phyloP scores from a whole-genome alignment of 768 basidiomycete genomes.

The Lactifluus pinguis region DNA sequence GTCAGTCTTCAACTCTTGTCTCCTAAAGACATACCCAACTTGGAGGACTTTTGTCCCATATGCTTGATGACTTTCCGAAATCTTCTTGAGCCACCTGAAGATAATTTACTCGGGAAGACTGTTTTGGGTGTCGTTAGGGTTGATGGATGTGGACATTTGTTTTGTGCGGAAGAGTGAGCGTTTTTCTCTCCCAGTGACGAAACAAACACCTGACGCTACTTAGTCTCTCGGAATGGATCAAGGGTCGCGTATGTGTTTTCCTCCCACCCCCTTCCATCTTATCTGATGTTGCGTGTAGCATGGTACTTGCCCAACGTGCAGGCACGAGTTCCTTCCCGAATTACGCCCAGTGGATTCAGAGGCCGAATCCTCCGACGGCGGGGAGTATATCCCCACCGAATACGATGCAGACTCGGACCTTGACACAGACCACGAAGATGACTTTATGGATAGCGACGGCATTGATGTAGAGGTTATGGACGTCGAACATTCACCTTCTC shows the following conservation, averaged over 20 bases:
- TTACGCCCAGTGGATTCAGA: constrained; percentile 43
- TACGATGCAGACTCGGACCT: constrained; percentile 35
- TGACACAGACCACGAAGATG: constrained; percentile 24
- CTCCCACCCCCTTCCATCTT: neutral
- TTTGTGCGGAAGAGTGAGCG: constrained; percentile 57
- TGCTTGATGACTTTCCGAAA: constrained; percentile 47
- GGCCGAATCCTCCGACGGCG: constrained; percentile 57
- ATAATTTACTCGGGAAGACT: constrained; percentile 18
- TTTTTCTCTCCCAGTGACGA: neutral
- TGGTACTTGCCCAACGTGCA: constrained; percentile 63
- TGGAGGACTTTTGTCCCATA: constrained; percentile 56
- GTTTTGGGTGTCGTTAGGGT: constrained; percentile 47
- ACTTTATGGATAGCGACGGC: constrained; percentile 20
- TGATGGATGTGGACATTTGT: constrained; percentile 51
- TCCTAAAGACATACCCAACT: constrained; percentile 11
- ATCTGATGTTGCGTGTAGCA: constrained; percentile 35
- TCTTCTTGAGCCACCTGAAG: constrained; percentile 28
- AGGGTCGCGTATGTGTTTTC: constrained; percentile 36
- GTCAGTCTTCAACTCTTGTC: constrained; percentile 5
- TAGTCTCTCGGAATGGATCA: constrained; percentile 63
- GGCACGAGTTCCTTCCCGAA: constrained; percentile 49
- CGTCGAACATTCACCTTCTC: constrained; percentile 15
- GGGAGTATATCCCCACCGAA: constrained; percentile 52
- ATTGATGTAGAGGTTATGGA: constrained; percentile 22
- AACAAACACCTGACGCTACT: neutral